Evolutionary conservation across 345 rosid genomes (phyloP), one percentile per base, ranked within the genome.

Genomic region (Dimocarpus longan): DNA sequence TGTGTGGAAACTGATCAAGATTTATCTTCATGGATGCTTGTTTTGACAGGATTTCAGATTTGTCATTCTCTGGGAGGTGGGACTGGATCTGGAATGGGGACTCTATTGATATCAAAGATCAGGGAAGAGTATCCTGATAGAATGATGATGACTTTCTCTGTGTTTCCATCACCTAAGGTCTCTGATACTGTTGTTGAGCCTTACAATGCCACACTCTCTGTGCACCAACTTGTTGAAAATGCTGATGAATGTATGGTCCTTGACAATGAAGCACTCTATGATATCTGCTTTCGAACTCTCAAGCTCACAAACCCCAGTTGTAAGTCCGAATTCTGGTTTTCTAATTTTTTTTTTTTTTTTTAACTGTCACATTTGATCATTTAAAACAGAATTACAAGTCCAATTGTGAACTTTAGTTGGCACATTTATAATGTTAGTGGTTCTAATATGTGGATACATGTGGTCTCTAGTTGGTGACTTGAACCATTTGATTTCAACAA

Each of bases 401-500:
- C 22, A 21, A 60, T 60, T 60, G 5, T 13, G 24, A 68, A 11
- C 56, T 74, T 42, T 44, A 40, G 7, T 22, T 21, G 22, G 42
- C 32, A 10, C 7, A 21, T 63, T 56, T 56, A 3, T 24, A 5
- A 19, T 40, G 44, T 16, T 1, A 43, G 28, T 60, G 13, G 56
- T 22, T 15, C 21, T 1, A 24, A 39, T 21, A 5, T 67, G 1
- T 43, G 26, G 26, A 12, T 11, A 4, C 2, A 16, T 76, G 1
- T 66, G 22, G 19, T 1, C 52, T 80, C 50, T 85, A 93, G 93
- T 93, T 82, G 97, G 97, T 64, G 97, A 93, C 64, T 88, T 93
- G 78, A 93, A 93, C 88, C 97, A 92, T 83, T 82, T 92, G 86
- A 91, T 92, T 73, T 92, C 95, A 68, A 87, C 93, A 3, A 92